Conservation (phyloP, 345 rosid species). For the Trapa bicornis region DNA sequence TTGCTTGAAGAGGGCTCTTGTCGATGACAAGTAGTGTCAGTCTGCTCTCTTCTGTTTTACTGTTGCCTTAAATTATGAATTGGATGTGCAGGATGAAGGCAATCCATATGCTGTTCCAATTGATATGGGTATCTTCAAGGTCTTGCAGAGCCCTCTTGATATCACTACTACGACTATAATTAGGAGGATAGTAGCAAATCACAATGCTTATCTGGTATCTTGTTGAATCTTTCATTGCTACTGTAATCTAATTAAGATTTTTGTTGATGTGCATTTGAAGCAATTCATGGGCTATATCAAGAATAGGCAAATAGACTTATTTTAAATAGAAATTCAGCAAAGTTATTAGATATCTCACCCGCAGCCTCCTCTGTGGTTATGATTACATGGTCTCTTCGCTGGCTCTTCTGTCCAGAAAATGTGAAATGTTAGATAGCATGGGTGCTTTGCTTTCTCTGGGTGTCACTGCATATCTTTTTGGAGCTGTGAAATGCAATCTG, state of each 20-base stretch:
- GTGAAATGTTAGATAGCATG: background rate
- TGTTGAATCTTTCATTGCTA: background rate
- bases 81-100: slow-evolving; percentile 29
- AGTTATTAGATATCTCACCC: background rate
- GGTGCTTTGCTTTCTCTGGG: background rate
- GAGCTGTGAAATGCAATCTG: background rate
- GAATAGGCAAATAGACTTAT: background rate
- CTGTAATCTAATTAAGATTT: background rate
- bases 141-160: slow-evolving; percentile 57
- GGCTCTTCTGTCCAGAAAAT: background rate
- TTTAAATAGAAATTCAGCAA: background rate
- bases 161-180: slow-evolving; percentile 65
- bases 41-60: background rate
- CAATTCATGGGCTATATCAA: background rate
- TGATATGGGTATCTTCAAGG: slow-evolving; percentile 48
- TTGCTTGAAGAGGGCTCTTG: background rate
- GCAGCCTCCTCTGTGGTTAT: background rate
- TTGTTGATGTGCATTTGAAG: background rate
- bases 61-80: background rate
- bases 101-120: slow-evolving; percentile 62
- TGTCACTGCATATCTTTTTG: background rate
- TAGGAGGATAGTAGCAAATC: slow-evolving; percentile 57
- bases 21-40: background rate
- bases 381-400: background rate
- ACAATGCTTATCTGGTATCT: slow-evolving; percentile 55